Evolutionary conservation across 2,329 filamentous ascomycete species (phyloP).

Genomic region (Pseudopyricularia cyperi): DNA sequence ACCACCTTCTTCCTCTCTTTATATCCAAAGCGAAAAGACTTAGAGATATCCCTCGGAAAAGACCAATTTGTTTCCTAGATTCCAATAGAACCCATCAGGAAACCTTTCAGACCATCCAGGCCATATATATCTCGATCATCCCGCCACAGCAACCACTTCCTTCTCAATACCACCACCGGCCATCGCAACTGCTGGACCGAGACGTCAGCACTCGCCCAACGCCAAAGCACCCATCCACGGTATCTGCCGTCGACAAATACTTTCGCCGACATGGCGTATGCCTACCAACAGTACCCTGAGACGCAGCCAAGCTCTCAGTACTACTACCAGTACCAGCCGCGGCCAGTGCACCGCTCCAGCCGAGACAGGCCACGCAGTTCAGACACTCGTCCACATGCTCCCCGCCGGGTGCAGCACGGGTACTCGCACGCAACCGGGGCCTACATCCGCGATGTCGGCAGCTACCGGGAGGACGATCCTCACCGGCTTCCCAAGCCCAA

Average conservation of each 20-base stretch:
- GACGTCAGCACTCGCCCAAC: neutral
- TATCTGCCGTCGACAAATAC: neutral
- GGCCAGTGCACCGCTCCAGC: neutral
- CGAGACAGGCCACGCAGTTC: neutral
- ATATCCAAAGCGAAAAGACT: neutral
- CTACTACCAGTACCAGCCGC: neutral
- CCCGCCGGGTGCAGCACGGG: conserved; percentile 1
- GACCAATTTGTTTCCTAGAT: neutral
- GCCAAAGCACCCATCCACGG: neutral
- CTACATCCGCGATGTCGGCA: neutral
- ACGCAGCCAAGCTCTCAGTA: neutral
- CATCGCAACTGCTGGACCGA: neutral
- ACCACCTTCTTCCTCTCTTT: neutral
- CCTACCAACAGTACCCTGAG: neutral
- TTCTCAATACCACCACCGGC: neutral
- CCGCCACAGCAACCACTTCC: neutral
- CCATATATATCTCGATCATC: neutral
- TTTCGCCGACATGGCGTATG: neutral
- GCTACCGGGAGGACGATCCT: conserved; percentile 1
- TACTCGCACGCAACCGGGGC: neutral
- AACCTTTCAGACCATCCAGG: neutral
- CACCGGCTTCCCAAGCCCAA: neutral
- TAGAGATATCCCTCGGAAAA: neutral
- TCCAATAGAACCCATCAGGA: neutral
- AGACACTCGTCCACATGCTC: conserved; percentile 1